A percentile compares a stretch with the other conserved stretches of the same genome.
Conservation (phyloP, 768 basidiomycete genomes). For the Pleurotus platypus region DNA sequence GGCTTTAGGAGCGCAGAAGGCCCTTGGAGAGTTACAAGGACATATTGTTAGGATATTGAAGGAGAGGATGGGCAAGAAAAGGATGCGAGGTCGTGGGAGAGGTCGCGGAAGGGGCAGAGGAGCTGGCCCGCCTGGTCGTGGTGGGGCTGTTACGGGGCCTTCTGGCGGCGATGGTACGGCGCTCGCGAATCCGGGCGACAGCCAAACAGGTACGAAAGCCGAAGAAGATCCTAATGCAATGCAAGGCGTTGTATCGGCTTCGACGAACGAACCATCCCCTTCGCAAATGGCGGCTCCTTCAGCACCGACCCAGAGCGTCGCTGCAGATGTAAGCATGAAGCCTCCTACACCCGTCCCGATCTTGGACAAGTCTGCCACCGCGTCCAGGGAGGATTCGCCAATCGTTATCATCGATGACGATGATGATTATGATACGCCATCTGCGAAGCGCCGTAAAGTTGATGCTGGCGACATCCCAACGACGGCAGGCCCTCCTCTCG, state of each 20-base stretch:
- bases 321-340: constrained; percentile 10
- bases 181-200: background rate
- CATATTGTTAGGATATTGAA: constrained; percentile 86
- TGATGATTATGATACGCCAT: constrained; percentile 47
- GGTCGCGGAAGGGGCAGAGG: constrained; percentile 27
- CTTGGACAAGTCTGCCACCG: constrained; percentile 12
- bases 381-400: constrained; percentile 35
- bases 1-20: constrained; percentile 77
- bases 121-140: constrained; percentile 15
- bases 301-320: background rate
- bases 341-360: constrained; percentile 31
- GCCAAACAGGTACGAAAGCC: background rate
- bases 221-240: constrained; percentile 6
- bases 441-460: constrained; percentile 53
- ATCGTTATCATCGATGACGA: constrained; percentile 62
- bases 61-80: constrained; percentile 53
- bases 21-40: constrained; percentile 75
- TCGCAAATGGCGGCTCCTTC: background rate
- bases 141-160: constrained; percentile 11
- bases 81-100: constrained; percentile 36
- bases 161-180: background rate
- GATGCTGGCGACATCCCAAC: constrained; percentile 14
- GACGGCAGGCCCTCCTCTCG: background rate
- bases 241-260: constrained; percentile 4
- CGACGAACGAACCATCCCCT: constrained; percentile 2